Evolutionary conservation across 768 basidiomycete species (phyloP).

Genomic region (Lactarius hengduanensis): DNA sequence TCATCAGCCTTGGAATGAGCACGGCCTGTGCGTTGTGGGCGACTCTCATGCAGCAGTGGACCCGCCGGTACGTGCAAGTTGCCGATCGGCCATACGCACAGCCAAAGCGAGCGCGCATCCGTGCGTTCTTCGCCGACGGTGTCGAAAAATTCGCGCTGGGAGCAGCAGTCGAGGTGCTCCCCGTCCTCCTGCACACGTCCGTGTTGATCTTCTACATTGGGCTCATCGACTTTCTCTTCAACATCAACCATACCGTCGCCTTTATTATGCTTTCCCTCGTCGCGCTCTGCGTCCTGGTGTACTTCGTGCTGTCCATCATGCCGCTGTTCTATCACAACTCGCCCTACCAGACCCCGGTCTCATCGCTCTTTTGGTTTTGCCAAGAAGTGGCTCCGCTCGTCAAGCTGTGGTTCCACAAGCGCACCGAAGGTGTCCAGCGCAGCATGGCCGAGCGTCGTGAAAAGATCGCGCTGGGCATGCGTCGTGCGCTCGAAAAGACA

Average conservation of each 20-base stretch:
- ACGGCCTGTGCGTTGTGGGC: constrained; percentile 24
- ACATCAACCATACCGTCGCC: constrained; percentile 18
- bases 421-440: not conserved
- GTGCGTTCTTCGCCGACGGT: constrained; percentile 21
- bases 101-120: constrained; percentile 24
- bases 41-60: constrained; percentile 28
- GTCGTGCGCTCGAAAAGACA: constrained; percentile 10
- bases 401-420: constrained; percentile 9
- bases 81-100: constrained; percentile 20
- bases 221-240: constrained; percentile 23
- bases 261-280: constrained; percentile 8
- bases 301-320: constrained; percentile 18
- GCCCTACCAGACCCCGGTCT: constrained; percentile 27
- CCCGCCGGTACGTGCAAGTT: constrained; percentile 22
- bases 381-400: constrained; percentile 6
- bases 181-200: constrained; percentile 24
- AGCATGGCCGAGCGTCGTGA: constrained; percentile 2
- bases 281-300: not conserved
- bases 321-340: constrained; percentile 18
- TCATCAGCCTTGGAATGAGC: constrained; percentile 21
- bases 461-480: constrained; percentile 15
- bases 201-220: constrained; percentile 26
- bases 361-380: constrained; percentile 12
- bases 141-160: constrained; percentile 18
- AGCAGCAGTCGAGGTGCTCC: constrained; percentile 25